Evolutionary conservation across 495 filamentous ascomycete species (phyloP), one percentile per base, ranked within the genome.

Genomic region (Lophiostoma macrostomum): DNA sequence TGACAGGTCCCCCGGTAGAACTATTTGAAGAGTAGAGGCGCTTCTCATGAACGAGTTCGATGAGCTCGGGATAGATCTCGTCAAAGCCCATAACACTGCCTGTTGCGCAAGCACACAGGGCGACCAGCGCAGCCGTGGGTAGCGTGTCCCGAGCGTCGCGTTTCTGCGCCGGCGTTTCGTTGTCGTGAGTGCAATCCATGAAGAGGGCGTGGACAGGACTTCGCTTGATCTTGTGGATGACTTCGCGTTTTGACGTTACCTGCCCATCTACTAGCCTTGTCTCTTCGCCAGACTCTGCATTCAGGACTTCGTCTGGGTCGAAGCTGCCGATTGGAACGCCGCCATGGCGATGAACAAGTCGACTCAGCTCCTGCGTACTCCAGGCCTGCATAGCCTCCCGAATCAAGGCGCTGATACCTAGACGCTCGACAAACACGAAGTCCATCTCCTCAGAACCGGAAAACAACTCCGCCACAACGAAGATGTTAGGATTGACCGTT

Each of bases 101-200:
- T 24, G 84, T 88, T 0, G 90, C 88, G 56, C 87, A 95, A 20
- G 90, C 82, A 69, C 94, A 99, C 90, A 99, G 96, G 45, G 81
- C 82, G 18, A 97, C 91, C 10, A 99, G 76, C 14, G 94, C 94
- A 31, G 91, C 89, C 63, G 93, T 97, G n/a, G 94, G 88, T 13
- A 99, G 75, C 0, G 94, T 97, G 65, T 99, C 94, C 44, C 88
- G 80, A 19, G 88, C 91, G 67, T 96, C 91, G 19, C 94, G 81
- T 70, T 97, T 96, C 70, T 99, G 93, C 0, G 91, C 87, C 5
- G 94, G 94, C 6, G 88, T 81, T 69, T 97, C 93, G 64, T 99
- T 99, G 71, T 99, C 94, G 67, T 99, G 94, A 1, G 94, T 99
- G 67, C 94, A 99, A 64, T 99, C 94, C 89, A 96, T 96, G 69